Evolutionary conservation across 768 basidiomycete genomes (phyloP), one percentile per base, ranked within the genome.

Genomic region (Boletus pseudopeckii): DNA sequence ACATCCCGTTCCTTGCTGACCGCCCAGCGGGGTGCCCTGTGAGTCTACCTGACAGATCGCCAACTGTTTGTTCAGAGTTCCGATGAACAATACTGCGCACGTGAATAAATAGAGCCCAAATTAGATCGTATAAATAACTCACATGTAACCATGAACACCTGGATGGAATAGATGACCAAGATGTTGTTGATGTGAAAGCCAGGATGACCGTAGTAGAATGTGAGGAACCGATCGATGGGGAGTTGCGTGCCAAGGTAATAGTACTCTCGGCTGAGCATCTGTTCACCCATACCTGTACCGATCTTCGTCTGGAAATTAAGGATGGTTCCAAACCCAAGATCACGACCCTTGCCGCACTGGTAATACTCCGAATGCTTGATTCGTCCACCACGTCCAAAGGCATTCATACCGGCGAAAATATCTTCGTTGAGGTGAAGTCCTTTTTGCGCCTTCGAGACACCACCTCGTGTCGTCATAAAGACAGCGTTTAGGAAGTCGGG

Each of bases 131-230:
- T 24, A 24, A 52, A 56, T 15, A 9, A 85, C 91, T 72, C 66
- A 93, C 91, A 66, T 18, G 92, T 92, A 51, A 98, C 77, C 92
- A 98, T 97, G 80, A 99, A 98, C 51, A 96, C 81, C 69, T 97
- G 94, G 50, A 99, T 92, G 24, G 97, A 98, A 72, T 92, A 88
- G 63, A 99, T 98, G 75, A 99, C 95, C 68, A 99, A 78, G 64
- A 98, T 98, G 70, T 99, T 98, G 81, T 99, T 99, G 78, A 99
- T 85, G 71, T 99, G 97, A 87, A 99, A 99, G 65, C 92, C 97
- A 52, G 97, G 96, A 74, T 99, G 97, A 50, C 90, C 96, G 64
- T 98, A 99, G 77, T 99, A 99, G 80, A 98, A 99, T 20, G 96
- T 98, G 64, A 99, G 78, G 85, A 99, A 99, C 24, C 97, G 90